Evolutionary conservation across 305 asterid species (phyloP).

Genomic region (Ajuga reptans): DNA sequence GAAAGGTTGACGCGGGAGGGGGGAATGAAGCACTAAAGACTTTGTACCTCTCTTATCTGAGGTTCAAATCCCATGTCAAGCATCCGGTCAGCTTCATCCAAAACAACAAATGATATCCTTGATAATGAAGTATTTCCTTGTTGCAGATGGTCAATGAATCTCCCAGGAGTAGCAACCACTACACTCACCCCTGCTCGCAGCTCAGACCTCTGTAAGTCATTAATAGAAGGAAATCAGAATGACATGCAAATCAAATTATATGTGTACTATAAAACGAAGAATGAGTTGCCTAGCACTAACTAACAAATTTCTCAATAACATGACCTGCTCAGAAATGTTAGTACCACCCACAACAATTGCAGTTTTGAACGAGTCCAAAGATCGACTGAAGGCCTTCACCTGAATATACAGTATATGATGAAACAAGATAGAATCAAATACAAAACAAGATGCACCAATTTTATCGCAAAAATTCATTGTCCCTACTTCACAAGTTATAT

Average conservation of each 20-base stretch:
- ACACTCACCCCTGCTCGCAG: conserved; percentile 68
- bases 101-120: conserved; percentile 58
- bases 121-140: conserved; percentile 67
- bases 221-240: conserved; percentile 27
- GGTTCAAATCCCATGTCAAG: conserved; percentile 94
- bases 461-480: conserved; percentile 2
- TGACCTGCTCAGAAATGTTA: conserved; percentile 72
- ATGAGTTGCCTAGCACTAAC: background rate
- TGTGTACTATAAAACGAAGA: conserved; percentile 8
- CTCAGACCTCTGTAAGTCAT: conserved; percentile 68
- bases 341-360: conserved; percentile 84
- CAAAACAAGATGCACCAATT: conserved; percentile 7
- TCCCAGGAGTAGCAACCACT: conserved; percentile 90
- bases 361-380: conserved; percentile 59
- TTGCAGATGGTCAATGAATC: conserved; percentile 74
- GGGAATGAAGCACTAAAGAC: conserved; percentile 5
- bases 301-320: conserved; percentile 16
- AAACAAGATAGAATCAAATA: conserved; percentile 5
- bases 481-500: conserved; percentile 11
- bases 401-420: conserved; percentile 28
- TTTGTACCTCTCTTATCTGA: conserved; percentile 72
- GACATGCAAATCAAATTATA: conserved; percentile 2
- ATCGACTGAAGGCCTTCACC: conserved; percentile 80
- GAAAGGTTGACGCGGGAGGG: background rate
- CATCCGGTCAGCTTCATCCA: conserved; percentile 91